Conservation (phyloP, 169 alveolate species). For the Babesia bigemina region DNA sequence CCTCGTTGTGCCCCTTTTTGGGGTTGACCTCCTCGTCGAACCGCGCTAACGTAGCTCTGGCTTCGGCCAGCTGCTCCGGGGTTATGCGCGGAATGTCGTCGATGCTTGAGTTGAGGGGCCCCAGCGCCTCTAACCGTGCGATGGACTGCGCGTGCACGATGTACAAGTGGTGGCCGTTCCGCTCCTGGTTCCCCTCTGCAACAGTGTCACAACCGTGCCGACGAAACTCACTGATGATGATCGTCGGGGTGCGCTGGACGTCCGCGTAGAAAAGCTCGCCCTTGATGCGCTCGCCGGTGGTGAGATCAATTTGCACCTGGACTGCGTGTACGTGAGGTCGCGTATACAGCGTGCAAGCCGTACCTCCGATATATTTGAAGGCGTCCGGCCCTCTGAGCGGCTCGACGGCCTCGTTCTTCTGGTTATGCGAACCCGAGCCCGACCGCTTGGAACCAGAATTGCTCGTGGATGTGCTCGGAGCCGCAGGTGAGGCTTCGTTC, state of each 20-base stretch:
- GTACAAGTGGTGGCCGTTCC: conserved; percentile 17
- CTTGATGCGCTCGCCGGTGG: conserved; percentile 46
- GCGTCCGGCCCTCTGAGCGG: conserved; percentile 48
- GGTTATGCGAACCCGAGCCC: no score
- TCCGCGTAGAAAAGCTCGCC: conserved; percentile 64
- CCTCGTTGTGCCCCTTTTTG: not conserved
- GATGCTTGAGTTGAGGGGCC: conserved; percentile 41
- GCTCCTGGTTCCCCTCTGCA: conserved; percentile 15
- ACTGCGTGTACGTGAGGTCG: conserved; percentile 15
- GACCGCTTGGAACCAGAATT: no score
- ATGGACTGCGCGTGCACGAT: conserved; percentile 31
- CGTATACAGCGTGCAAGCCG: not conserved
- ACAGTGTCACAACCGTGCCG: not conserved
- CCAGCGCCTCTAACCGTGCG: conserved; percentile 26
- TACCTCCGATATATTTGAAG: conserved; percentile 61
- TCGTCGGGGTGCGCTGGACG: conserved; percentile 38
- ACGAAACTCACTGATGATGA: conserved; percentile 43
- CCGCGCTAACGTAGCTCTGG: not conserved
- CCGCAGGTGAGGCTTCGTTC: no score
- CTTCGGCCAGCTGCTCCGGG: conserved; percentile 36
- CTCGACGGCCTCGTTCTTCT: conserved; percentile 48
- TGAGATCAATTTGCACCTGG: conserved; percentile 20
- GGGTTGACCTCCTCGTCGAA: not conserved
- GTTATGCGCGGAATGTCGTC: conserved; percentile 56
- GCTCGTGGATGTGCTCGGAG: no score